Percentiles rank a stretch among this genome's conserved stretches.
Conservation (phyloP, 1,139 yeast species). For the Candida tunisiensis region DNA sequence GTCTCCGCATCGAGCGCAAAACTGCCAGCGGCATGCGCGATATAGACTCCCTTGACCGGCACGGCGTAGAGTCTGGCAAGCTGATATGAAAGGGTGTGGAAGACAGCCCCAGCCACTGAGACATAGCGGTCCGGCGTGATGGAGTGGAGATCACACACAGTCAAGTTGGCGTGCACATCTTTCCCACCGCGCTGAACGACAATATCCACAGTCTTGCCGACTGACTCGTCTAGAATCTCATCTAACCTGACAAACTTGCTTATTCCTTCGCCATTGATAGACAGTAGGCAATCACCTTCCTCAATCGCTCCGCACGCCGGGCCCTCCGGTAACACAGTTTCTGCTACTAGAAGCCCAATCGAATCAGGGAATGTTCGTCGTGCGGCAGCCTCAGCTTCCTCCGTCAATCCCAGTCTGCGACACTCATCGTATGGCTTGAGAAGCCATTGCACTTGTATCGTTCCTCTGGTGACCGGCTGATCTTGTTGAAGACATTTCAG, state of each 20-base stretch:
- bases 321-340: constrained; percentile 70
- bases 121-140: constrained; percentile 74
- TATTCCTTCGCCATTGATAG: constrained; percentile 50
- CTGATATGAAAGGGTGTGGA: constrained; percentile 76
- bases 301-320: constrained; percentile 61
- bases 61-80: constrained; percentile 73
- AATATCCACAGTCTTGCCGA: constrained; percentile 42
- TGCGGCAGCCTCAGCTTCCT: constrained; percentile 55
- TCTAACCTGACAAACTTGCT: constrained; percentile 71
- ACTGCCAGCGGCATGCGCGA: constrained; percentile 66
- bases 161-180: constrained; percentile 31
- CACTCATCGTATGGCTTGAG: constrained; percentile 84
- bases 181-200: constrained; percentile 64
- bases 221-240: constrained; percentile 57
- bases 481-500: constrained; percentile 49
- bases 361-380: constrained; percentile 55
- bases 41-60: constrained; percentile 71
- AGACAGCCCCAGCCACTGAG: constrained; percentile 74
- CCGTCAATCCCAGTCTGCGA: constrained; percentile 65
- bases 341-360: constrained; percentile 76
- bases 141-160: constrained; percentile 59
- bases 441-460: constrained; percentile 84
- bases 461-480: constrained; percentile 55
- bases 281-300: constrained; percentile 76
- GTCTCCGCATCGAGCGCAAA: constrained; percentile 37